Evolutionary conservation across 2,329 filamentous ascomycete genomes (phyloP).

Genomic region (Torrubiellomyces zombiae): DNA sequence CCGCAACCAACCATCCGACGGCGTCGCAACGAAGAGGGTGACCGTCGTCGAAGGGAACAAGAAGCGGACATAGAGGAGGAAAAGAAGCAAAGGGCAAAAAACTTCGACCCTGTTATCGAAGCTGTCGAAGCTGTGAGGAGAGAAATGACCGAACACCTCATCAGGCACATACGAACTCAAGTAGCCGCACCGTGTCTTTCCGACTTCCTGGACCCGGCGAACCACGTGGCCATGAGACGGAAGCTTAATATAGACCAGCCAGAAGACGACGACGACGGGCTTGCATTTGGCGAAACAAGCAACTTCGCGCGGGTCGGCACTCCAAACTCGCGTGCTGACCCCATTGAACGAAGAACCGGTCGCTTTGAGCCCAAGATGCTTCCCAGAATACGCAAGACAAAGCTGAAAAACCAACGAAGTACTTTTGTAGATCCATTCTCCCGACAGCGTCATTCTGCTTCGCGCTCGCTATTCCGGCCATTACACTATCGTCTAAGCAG

Average conservation of each 20-base stretch:
- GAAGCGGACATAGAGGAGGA: slow-evolving; percentile 78
- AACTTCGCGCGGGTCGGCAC: slow-evolving; percentile 48
- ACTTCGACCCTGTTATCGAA: slow-evolving; percentile 79
- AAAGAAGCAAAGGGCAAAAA: slow-evolving; percentile 69
- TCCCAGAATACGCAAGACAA: slow-evolving; percentile 58
- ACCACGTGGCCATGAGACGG: slow-evolving; percentile 63
- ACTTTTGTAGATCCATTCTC: slow-evolving; percentile 53
- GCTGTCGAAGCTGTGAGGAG: slow-evolving; percentile 63
- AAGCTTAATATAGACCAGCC: slow-evolving; percentile 63
- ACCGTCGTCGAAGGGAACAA: slow-evolving; percentile 51
- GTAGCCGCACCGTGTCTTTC: slow-evolving; percentile 69
- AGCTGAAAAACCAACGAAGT: slow-evolving; percentile 37
- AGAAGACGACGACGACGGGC: slow-evolving; percentile 34
- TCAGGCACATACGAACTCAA: slow-evolving; percentile 76
- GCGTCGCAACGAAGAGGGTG: slow-evolving; percentile 48
- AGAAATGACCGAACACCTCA: slow-evolving; percentile 72
- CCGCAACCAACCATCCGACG: slow-evolving; percentile 6
- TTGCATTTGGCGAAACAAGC: slow-evolving; percentile 37
- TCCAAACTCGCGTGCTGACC: slow-evolving; percentile 45
- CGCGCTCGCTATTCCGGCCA: slow-evolving; percentile 51
- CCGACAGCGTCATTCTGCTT: slow-evolving; percentile 40
- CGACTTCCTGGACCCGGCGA: slow-evolving; percentile 65
- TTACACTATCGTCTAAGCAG: slow-evolving; percentile 58
- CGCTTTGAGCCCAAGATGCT: slow-evolving; percentile 43
- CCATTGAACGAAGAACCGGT: slow-evolving; percentile 41